Evolutionary conservation across 805 yeast species (phyloP).

Genomic region (Starmerella potacharoeniae): DNA sequence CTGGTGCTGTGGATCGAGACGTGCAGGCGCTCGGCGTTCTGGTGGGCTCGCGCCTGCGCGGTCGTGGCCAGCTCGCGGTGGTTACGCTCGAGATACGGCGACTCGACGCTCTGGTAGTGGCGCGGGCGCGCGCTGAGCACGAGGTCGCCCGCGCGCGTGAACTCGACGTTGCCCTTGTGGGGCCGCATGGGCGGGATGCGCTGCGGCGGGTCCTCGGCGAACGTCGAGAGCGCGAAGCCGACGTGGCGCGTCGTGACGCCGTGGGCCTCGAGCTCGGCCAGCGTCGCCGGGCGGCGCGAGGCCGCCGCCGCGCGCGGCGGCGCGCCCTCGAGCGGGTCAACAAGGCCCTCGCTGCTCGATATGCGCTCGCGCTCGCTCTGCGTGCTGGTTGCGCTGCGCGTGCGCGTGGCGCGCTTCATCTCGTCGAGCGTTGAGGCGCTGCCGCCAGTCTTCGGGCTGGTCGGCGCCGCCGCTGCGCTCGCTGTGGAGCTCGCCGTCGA

Average conservation of each 20-base stretch:
- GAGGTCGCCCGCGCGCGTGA: slow-evolving; percentile 25
- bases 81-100: slow-evolving; percentile 14
- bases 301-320: too few species aligned
- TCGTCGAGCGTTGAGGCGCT: not conserved
- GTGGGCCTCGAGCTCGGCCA: slow-evolving; percentile 8
- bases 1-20: slow-evolving; percentile 5
- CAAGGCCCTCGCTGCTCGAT: not conserved
- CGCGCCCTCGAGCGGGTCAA: not conserved
- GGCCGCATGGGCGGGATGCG: slow-evolving; percentile 85
- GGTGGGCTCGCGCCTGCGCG: slow-evolving; percentile 19
- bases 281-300: not conserved
- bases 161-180: slow-evolving; percentile 57
- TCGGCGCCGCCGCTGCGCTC: not conserved
- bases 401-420: not conserved
- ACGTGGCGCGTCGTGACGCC: slow-evolving; percentile 17
- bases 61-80: slow-evolving; percentile 14
- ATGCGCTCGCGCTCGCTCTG: not conserved
- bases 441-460: not conserved
- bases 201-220: slow-evolving; percentile 78
- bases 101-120: slow-evolving; percentile 1
- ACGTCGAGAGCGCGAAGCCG: slow-evolving; percentile 61
- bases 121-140: slow-evolving; percentile 9
- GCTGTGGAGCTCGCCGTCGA: not conserved
- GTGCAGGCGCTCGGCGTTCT: slow-evolving; percentile 21
- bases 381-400: slow-evolving; percentile 1